Base-by-base conservation (phyloP, 2,329 filamentous ascomycete species). In the Dryadomyces quercivorus region DNA sequence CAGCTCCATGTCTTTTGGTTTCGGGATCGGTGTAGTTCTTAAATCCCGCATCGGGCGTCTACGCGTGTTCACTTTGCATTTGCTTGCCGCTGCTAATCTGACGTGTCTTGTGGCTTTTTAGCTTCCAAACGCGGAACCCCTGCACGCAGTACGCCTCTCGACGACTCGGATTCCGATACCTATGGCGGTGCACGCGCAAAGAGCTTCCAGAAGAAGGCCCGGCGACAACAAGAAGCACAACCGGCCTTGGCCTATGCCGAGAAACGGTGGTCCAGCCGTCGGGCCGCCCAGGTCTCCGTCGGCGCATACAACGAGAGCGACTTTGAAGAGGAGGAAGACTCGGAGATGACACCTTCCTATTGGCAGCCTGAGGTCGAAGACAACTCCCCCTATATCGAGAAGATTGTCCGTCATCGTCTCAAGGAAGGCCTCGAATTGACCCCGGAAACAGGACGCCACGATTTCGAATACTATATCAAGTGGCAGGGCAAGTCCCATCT, bases 401-500 rank as follows among this genome's bases (percentile, higher is more conserved):
- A 88, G 59, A 86, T 98, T 52, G 80, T 98, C 53, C 88, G 94
- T 60, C 91, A 97, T 68, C 83, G 86, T 50, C 73, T 88, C 42
- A 87, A 83, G 66, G 85, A 88, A 38, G 88, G 78, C 16, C 70
- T 78, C 49, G 80, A 80, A 58, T 67, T 81, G 55, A 70, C 75
- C 15, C 72, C 74, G 54, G 83, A 88, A 50, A 66, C 76, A 2
- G 75, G 69, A 22, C 76, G 78, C 61, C 81, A 90, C 53, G 88
- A 96, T 65, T 96, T 93, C 62, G 89, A 97, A 64, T 98, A 77
- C 62, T 80, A 85, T 69, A 90, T 98, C 69, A 98, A 98, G 72
- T 98, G 94, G 93, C 88, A 96, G 69, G 88, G 85, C 61, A 88
- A 90, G 69, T 95, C 93, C 12, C 90, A 98, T 66, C 84, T 95